These are phyloP conservation scores for Euphorbia schlechtendalii DNA, from an alignment of 441 rosid species.

Conservation along the genomic window DNA sequence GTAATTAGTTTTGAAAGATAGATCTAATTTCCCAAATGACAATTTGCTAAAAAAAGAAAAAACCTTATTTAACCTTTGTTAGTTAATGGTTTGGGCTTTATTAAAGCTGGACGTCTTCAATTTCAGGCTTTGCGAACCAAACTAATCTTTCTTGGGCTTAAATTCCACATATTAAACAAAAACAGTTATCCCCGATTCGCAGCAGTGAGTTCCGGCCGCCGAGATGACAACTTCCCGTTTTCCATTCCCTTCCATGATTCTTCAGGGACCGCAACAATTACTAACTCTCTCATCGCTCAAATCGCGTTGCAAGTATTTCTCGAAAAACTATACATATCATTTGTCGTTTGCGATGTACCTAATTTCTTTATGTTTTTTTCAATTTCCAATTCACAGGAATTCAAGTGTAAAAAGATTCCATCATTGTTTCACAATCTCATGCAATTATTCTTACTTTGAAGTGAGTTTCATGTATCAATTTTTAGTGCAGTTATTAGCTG, in stretches of 20 bases:
- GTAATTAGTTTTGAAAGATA: no score
- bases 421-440: conserved; percentile 24
- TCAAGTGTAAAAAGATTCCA: conserved; percentile 19
- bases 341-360: neutral
- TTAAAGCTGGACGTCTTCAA: neutral
- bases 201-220: conserved; percentile 4
- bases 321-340: no score
- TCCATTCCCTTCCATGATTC: conserved; percentile 19
- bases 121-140: neutral
- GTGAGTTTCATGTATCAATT: conserved; percentile 27
- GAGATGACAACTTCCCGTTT: conserved; percentile 24
- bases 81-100: neutral
- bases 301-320: conserved; percentile 17
- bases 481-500: neutral
- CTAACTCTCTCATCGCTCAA: conserved; percentile 10
- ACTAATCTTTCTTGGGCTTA: neutral
- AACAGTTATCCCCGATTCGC: neutral
- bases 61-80: no score
- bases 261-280: conserved; percentile 5
- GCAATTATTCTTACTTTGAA: conserved; percentile 63
- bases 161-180: neutral
- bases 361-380: neutral
- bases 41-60: no score
- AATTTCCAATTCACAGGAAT: conserved; percentile 15
- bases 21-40: no score